Percentiles rank a stretch among this genome's conserved stretches.
phyloP scores from a whole-genome alignment of 116 monocot genomes.

The Iris pallida region DNA sequence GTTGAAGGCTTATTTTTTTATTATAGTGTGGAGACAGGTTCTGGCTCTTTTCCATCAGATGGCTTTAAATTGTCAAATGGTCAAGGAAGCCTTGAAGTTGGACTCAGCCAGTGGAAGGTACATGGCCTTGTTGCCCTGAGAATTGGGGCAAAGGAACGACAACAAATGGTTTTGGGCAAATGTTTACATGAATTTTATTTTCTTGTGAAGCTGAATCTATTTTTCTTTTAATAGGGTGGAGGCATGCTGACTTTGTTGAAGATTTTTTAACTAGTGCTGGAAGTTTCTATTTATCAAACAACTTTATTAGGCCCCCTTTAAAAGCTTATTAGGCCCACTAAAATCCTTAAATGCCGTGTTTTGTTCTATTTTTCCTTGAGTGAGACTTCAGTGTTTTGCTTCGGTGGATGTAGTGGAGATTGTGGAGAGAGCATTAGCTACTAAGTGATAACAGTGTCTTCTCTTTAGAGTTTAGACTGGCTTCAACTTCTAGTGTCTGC shows the following conservation, averaged over 20 bases:
- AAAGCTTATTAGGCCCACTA: no score
- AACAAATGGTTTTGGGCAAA: slow-evolving; percentile 36
- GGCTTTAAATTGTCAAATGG: slow-evolving; percentile 15
- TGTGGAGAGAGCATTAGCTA: no score
- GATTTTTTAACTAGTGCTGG: slow-evolving; percentile 64
- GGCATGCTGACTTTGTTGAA: slow-evolving; percentile 66
- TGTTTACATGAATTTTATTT: neutral
- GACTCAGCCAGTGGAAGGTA: slow-evolving; percentile 79
- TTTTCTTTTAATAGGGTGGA: slow-evolving; percentile 57
- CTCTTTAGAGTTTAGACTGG: no score
- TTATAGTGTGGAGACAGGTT: slow-evolving; percentile 19
- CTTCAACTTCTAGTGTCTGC: no score
- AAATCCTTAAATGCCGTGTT: no score
- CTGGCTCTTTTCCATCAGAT: slow-evolving; percentile 18
- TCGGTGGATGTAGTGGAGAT: no score
- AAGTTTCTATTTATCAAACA: neutral
- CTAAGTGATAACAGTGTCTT: no score
- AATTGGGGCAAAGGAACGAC: slow-evolving; percentile 66
- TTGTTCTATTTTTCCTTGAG: no score
- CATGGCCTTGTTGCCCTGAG: slow-evolving; percentile 47
- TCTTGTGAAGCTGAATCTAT: slow-evolving; percentile 1
- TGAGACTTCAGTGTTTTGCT: no score
- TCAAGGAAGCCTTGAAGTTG: slow-evolving; percentile 57
- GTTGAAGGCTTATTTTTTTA: neutral
- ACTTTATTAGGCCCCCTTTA: no score